Conservation (phyloP, 345 rosid species). For the Pugionium dolabratum region DNA sequence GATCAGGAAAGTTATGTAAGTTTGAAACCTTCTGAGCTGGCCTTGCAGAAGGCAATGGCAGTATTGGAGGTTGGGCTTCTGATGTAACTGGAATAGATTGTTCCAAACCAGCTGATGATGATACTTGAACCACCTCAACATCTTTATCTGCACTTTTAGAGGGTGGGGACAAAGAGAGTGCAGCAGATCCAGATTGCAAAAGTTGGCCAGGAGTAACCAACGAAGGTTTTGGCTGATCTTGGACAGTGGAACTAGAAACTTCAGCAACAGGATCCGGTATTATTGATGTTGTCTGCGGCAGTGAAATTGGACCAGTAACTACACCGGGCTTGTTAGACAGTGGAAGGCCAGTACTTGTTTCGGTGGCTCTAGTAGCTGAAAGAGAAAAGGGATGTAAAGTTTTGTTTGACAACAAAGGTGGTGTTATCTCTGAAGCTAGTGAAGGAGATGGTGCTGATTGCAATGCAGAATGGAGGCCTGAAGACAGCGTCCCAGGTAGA, state of each 20-base stretch:
- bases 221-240: slow-evolving; percentile 53
- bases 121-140: slow-evolving; percentile 67
- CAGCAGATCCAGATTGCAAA: slow-evolving; percentile 56
- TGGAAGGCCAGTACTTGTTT: slow-evolving; percentile 46
- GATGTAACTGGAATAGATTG: slow-evolving; percentile 50
- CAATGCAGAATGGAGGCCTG: slow-evolving; percentile 43
- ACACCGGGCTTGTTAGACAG: slow-evolving; percentile 50
- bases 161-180: slow-evolving; percentile 48
- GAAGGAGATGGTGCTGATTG: slow-evolving; percentile 53
- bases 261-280: slow-evolving; percentile 47
- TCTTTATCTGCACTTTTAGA: slow-evolving; percentile 58
- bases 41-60: slow-evolving; percentile 76
- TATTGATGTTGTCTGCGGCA: slow-evolving; percentile 49
- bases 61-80: slow-evolving; percentile 75
- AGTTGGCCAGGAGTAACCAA: slow-evolving; percentile 79
- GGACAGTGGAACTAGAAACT: slow-evolving; percentile 48
- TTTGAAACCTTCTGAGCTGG: slow-evolving; percentile 45
- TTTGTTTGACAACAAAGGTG: slow-evolving; percentile 52
- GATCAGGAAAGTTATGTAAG: background rate
- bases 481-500: slow-evolving; percentile 31
- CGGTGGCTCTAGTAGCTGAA: slow-evolving; percentile 52
- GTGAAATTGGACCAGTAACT: slow-evolving; percentile 50
- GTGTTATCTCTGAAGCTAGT: slow-evolving; percentile 59
- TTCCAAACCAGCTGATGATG: slow-evolving; percentile 51
- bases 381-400: slow-evolving; percentile 55